Evolutionary conservation across 805 yeast species (phyloP).

Genomic region (Cyberlindnera mycetangii): DNA sequence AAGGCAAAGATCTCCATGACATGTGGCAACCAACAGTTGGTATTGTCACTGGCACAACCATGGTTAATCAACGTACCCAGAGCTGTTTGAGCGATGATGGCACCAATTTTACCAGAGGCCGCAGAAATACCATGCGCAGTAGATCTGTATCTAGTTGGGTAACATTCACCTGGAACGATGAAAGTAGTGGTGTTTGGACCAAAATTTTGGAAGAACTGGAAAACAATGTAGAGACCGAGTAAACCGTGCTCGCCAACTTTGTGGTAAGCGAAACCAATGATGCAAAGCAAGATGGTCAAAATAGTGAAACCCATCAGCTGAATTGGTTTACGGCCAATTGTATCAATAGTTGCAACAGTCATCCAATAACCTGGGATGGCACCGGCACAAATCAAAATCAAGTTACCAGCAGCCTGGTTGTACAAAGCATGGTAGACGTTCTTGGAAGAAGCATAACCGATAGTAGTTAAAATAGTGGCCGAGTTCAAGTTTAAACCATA

Average conservation of each 20-base stretch:
- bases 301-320: constrained; percentile 74
- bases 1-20: constrained; percentile 93
- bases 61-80: constrained; percentile 81
- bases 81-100: constrained; percentile 86
- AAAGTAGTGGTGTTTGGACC: constrained; percentile 94
- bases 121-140: constrained; percentile 95
- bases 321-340: constrained; percentile 79
- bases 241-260: constrained; percentile 62
- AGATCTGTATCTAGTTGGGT: constrained; percentile 94
- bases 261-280: constrained; percentile 82
- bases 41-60: constrained; percentile 55
- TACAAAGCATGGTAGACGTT: constrained; percentile 70
- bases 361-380: constrained; percentile 93
- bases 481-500: constrained; percentile 87
- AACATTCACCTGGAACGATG: constrained; percentile 86
- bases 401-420: constrained; percentile 86
- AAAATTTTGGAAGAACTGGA: constrained; percentile 86
- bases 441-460: constrained; percentile 73
- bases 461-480: constrained; percentile 73
- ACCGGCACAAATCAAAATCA: constrained; percentile 93
- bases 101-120: constrained; percentile 89
- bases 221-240: constrained; percentile 72
- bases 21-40: constrained; percentile 81
- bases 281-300: constrained; percentile 70
- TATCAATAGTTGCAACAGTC: constrained; percentile 75